These are phyloP conservation scores for Flaveria robusta DNA, from an alignment of 129 eudicot genomes.

Conservation along the genomic window DNA sequence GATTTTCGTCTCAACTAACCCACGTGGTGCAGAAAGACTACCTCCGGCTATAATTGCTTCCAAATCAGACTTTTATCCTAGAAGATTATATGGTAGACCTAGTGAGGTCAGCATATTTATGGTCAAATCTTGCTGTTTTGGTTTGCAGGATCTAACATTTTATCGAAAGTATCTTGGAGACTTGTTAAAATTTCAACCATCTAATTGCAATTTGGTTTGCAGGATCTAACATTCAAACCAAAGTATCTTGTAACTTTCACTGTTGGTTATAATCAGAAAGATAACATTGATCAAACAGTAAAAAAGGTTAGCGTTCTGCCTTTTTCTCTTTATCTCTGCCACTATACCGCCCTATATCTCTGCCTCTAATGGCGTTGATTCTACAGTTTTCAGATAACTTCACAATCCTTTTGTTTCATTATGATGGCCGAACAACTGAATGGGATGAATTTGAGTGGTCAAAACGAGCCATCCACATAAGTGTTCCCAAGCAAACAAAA, in stretches of 20 bases:
- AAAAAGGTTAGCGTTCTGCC: conserved; percentile 58
- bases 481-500: conserved; percentile 82
- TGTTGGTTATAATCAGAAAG: conserved; percentile 76
- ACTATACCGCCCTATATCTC: neutral
- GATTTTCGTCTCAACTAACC: conserved; percentile 82
- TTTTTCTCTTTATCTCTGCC: neutral
- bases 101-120: conserved; percentile 56
- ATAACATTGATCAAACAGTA: conserved; percentile 70
- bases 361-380: conserved; percentile 19
- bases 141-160: neutral
- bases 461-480: conserved; percentile 75
- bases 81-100: conserved; percentile 67
- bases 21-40: conserved; percentile 80
- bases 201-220: conserved; percentile 33
- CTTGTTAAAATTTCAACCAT: conserved; percentile 1
- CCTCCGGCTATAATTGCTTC: conserved; percentile 84
- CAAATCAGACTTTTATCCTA: conserved; percentile 70
- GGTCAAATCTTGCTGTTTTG: neutral
- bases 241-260: conserved; percentile 90
- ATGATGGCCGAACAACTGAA: conserved; percentile 77
- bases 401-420: conserved; percentile 82
- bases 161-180: neutral
- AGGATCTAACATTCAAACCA: conserved; percentile 70
- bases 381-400: conserved; percentile 81
- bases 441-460: conserved; percentile 98